phyloP scores from a whole-genome alignment of 1,139 yeast species.

The Kodamaea anthophila region DNA sequence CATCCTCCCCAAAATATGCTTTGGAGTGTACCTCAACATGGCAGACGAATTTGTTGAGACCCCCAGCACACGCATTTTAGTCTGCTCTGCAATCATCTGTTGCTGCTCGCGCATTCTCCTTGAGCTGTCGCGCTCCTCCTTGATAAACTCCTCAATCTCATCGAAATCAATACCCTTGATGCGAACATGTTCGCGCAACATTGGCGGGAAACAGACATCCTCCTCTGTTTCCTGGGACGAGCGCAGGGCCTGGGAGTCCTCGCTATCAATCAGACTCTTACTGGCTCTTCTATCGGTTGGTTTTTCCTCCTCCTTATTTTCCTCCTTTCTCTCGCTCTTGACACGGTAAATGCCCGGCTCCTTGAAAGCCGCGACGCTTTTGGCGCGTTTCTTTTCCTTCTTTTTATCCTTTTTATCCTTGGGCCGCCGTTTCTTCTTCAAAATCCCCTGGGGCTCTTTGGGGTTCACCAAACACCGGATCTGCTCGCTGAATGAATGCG shows the following conservation, averaged over 20 bases:
- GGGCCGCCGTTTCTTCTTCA: not conserved
- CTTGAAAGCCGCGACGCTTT: conserved; percentile 12
- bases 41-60: conserved; percentile 27
- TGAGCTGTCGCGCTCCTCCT: conserved; percentile 39
- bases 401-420: not conserved
- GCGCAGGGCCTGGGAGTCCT: conserved; percentile 67
- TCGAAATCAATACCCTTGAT: conserved; percentile 73
- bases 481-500: conserved; percentile 26
- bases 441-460: conserved; percentile 4
- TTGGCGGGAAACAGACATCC: conserved; percentile 89
- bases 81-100: conserved; percentile 25
- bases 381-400: conserved; percentile 9
- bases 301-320: conserved; percentile 6
- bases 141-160: conserved; percentile 69
- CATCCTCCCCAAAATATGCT: conserved; percentile 25
- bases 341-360: conserved; percentile 13
- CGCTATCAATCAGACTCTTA: conserved; percentile 47
- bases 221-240: conserved; percentile 86
- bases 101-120: conserved; percentile 24
- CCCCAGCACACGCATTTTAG: conserved; percentile 17
- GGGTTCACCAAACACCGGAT: conserved; percentile 11
- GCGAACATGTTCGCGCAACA: conserved; percentile 66
- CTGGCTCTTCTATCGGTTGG: conserved; percentile 26
- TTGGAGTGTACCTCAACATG: conserved; percentile 59
- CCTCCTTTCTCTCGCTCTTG: no score